Evolutionary conservation across 139 green algal genomes (phyloP).

Genomic region (Coelastrella sp.): DNA sequence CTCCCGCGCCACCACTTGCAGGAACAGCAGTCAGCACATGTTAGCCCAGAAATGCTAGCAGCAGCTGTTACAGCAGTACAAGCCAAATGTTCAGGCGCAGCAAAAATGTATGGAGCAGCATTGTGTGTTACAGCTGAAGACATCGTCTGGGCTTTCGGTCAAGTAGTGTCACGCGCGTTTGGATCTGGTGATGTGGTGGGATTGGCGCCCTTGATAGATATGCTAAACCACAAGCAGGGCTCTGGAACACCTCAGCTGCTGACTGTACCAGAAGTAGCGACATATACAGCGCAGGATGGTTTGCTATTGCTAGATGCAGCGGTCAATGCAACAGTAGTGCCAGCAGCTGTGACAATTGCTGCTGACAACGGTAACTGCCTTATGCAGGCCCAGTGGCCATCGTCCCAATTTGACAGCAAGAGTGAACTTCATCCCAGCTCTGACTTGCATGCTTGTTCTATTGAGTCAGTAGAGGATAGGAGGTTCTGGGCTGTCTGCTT

Average conservation of each 20-base stretch:
- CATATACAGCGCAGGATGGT: not conserved
- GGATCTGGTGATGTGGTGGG: constrained; percentile 26
- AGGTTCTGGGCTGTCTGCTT: constrained; percentile 3
- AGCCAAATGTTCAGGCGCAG: not conserved
- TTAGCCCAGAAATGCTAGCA: not conserved
- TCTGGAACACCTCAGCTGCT: not conserved
- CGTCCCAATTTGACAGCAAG: not conserved
- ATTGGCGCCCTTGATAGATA: constrained; percentile 53
- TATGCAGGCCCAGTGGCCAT: not conserved
- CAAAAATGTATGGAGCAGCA: not conserved
- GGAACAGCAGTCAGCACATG: not conserved
- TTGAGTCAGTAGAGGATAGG: not conserved
- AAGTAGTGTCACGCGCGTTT: constrained; percentile 53
- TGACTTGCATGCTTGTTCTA: not conserved
- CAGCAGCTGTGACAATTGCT: not conserved
- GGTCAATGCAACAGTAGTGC: not conserved
- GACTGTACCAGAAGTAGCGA: not conserved
- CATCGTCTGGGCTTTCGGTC: constrained; percentile 46
- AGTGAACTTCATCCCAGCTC: not conserved
- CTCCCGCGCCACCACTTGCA: not conserved
- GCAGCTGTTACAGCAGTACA: not conserved
- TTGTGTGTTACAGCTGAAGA: constrained; percentile 21
- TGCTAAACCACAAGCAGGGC: constrained; percentile 52
- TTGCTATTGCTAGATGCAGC: not conserved
- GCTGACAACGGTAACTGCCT: not conserved